Evolutionary conservation across 352 stramenopile genomes (phyloP), one percentile per base, ranked within the genome.

Genomic region (Phytophthora podocarpi): DNA sequence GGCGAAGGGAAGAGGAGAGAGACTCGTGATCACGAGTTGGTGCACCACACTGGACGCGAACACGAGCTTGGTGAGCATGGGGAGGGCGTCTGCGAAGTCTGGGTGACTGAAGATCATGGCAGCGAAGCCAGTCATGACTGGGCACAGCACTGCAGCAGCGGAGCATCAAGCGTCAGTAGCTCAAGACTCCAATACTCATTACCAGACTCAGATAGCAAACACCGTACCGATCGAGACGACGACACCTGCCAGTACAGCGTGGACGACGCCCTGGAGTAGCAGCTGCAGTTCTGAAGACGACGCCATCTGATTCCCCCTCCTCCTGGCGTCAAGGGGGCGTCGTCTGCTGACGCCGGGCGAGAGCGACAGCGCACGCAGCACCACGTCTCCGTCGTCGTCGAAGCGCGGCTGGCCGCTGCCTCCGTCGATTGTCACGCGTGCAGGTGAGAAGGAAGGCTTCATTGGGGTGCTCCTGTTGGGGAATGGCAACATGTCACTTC

Each of bases 1-100:
- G 3, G 97, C 96, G 72, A 98, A 99, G 4, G 90, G 85, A 35
- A 99, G 72, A 18, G 87, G 87, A n/a, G 85, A 98, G 43, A 97
- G 83, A 11, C 68, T 69, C 9, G 85, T 89, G 78, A 99, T 98
- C 37, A 87, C 86, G 6, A 98, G 49, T 80, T 99, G 96, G 74
- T 99, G 97, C 31, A 98, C 78, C 24, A 93, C 80, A 45, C 91
- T 97, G 34, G 90, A 98, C 23, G 98, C 74, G 12, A 98, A 82
- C 1, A 98, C 88, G 16, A 99, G 77, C 72, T 99, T 98, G 32
- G 74, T 88, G 63, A 91, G 74, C 60, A 78, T 74, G 36, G 82
- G 74, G 46, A 91, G 82, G 26, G 71, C 67, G 8, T 57, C 64
- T 4, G 64, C 55, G 45, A 91, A 89, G 20, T 75, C 78, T 1